Conservation (phyloP, 495 filamentous ascomycete species). For the Penicillium desertorum region DNA sequence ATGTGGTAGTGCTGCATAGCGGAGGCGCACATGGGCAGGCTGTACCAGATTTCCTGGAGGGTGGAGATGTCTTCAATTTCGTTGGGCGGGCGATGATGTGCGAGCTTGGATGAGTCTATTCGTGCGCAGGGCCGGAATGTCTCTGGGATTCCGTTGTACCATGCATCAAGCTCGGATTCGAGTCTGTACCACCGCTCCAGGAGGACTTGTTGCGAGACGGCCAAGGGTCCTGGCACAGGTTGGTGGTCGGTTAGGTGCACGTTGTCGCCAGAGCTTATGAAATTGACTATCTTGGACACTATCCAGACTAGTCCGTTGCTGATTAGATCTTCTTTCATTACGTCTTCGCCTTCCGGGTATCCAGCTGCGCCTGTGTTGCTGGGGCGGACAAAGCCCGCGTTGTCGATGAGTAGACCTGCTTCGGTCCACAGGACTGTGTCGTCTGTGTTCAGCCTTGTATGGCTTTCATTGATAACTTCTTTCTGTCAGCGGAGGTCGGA, state of each 20-base stretch:
- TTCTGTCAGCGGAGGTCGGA: conserved; percentile 7
- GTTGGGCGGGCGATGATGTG: conserved; percentile 20
- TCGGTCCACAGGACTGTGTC: conserved; percentile 61
- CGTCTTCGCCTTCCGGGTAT: conserved; percentile 47
- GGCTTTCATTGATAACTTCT: conserved; percentile 59
- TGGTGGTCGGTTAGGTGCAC: conserved; percentile 37
- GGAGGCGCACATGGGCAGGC: conserved; percentile 61
- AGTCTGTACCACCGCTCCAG: conserved; percentile 58
- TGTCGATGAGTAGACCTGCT: conserved; percentile 59
- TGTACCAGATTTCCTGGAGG: conserved; percentile 62
- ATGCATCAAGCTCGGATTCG: conserved; percentile 56
- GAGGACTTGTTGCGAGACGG: conserved; percentile 52
- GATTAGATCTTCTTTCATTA: conserved; percentile 62
- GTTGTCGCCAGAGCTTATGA: conserved; percentile 54
- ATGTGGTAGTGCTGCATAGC: conserved; percentile 68
- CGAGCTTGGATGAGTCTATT: conserved; percentile 28
- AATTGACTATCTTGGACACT: conserved; percentile 61
- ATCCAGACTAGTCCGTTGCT: conserved; percentile 65
- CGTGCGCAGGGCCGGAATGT: conserved; percentile 57
- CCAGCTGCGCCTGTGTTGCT: conserved; percentile 49
- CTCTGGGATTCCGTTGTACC: conserved; percentile 57
- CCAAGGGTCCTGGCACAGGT: conserved; percentile 43
- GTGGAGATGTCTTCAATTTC: conserved; percentile 35
- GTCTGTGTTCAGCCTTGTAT: conserved; percentile 60
- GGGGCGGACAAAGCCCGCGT: conserved; percentile 52